Conservation (phyloP, 148 eudicot species). For the Drosera capensis region DNA sequence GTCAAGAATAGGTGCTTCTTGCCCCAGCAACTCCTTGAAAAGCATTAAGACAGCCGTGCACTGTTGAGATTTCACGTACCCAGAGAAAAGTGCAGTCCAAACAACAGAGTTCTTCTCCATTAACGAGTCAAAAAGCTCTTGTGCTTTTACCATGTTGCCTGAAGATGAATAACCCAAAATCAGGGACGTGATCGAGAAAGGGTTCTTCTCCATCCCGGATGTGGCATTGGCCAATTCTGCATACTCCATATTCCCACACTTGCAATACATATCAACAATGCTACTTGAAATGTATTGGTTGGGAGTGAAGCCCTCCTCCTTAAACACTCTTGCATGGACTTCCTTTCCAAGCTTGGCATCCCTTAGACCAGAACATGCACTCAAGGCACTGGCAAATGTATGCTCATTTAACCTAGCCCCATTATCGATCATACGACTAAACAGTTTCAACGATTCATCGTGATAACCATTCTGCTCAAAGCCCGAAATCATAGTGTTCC, state of each 20-base stretch:
- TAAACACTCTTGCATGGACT: slow-evolving; percentile 61
- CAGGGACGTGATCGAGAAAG: slow-evolving; percentile 51
- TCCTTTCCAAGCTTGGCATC: slow-evolving; percentile 55
- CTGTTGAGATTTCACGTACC: slow-evolving; percentile 51
- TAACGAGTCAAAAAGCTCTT: slow-evolving; percentile 50
- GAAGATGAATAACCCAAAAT: slow-evolving; percentile 60
- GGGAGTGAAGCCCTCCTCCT: slow-evolving; percentile 21
- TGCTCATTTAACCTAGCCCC: slow-evolving; percentile 46
- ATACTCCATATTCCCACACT: slow-evolving; percentile 55
- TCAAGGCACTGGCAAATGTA: slow-evolving; percentile 56
- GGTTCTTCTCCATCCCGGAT: slow-evolving; percentile 26
- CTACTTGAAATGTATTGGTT: slow-evolving; percentile 58
- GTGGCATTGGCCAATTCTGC: slow-evolving; percentile 37
- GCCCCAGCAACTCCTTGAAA: slow-evolving; percentile 22
- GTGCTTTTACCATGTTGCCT: slow-evolving; percentile 64
- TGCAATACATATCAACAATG: slow-evolving; percentile 66
- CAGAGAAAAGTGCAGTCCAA: slow-evolving; percentile 74
- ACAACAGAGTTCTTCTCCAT: slow-evolving; percentile 45
- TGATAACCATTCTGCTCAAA: slow-evolving; percentile 46
- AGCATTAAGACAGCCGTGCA: slow-evolving; percentile 50
- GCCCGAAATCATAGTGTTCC: slow-evolving; percentile 82
- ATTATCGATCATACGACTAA: slow-evolving; percentile 32
- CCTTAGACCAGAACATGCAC: slow-evolving; percentile 50
- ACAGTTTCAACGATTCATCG: slow-evolving; percentile 36
- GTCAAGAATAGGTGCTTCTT: slow-evolving; percentile 27